Evolutionary conservation across 192 early-diverging fungal species (phyloP).

Genomic region (Coemansia sp.): DNA sequence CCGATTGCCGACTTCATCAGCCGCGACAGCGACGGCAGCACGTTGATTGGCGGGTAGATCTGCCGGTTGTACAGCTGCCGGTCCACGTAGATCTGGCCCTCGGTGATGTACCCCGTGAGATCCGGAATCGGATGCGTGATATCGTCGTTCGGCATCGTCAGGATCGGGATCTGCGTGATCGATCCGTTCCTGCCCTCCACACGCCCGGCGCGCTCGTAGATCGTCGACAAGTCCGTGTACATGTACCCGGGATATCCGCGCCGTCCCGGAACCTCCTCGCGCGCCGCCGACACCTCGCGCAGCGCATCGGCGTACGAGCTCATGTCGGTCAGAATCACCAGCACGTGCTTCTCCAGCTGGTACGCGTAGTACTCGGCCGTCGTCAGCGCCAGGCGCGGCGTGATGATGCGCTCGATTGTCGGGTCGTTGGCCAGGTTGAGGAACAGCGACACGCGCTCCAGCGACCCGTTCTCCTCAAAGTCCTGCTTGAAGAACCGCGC

Average conservation of each 20-base stretch:
- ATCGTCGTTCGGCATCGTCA: constrained; percentile 99
- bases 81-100: constrained; percentile 99
- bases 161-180: constrained; percentile 99
- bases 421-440: constrained; percentile 99
- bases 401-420: constrained; percentile 99
- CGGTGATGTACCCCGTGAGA: constrained; percentile 99
- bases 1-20: constrained; percentile 99
- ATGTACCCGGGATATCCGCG: constrained; percentile 99
- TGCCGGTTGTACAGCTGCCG: constrained; percentile 98
- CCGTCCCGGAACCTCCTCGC: constrained; percentile 99
- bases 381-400: constrained; percentile 95
- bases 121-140: constrained; percentile 99
- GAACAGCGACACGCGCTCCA: constrained; percentile 98
- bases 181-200: constrained; percentile 96
- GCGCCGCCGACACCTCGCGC: constrained; percentile 98
- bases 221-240: constrained; percentile 99
- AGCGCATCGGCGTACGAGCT: constrained; percentile 98
- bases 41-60: constrained; percentile 99
- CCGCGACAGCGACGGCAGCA: constrained; percentile 96
- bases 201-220: constrained; percentile 98
- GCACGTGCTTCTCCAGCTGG: constrained; percentile 98
- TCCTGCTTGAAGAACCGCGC: constrained; percentile 99
- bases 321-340: constrained; percentile 99
- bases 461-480: constrained; percentile 99
- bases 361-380: constrained; percentile 99